These are phyloP conservation scores for Odonthalia washingtoniensis DNA, from an alignment of 31 red algal species.

Conservation along the genomic window DNA sequence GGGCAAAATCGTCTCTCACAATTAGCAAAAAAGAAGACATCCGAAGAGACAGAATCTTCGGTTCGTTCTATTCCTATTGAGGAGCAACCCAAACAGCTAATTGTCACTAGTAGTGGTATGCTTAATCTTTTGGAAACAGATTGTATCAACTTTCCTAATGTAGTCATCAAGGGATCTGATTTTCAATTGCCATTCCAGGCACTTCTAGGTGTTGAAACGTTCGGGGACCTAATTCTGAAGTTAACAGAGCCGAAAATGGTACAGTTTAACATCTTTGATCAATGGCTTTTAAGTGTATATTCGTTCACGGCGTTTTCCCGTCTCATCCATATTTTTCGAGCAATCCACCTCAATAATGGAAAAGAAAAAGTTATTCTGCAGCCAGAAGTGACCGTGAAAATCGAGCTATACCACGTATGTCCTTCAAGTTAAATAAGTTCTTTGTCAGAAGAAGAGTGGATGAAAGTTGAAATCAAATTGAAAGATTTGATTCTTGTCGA, in stretches of 20 bases:
- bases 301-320: slow-evolving; percentile 96
- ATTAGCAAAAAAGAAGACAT: slow-evolving; percentile 98
- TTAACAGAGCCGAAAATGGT: slow-evolving; percentile 93
- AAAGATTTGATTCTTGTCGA: too few relatives aligned
- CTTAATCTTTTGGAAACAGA: slow-evolving; percentile 93
- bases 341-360: slow-evolving; percentile 86
- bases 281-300: slow-evolving; percentile 88
- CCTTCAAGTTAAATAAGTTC: too few relatives aligned
- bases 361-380: slow-evolving; percentile 82
- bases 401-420: slow-evolving; percentile 91
- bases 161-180: slow-evolving; percentile 88
- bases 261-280: slow-evolving; percentile 90
- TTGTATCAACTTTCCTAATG: slow-evolving; percentile 90
- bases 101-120: slow-evolving; percentile 90
- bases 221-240: slow-evolving; percentile 88
- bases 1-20: slow-evolving; percentile 97
- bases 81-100: slow-evolving; percentile 94
- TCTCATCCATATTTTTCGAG: slow-evolving; percentile 85
- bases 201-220: slow-evolving; percentile 84
- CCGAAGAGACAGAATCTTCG: slow-evolving; percentile 90
- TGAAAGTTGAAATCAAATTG: slow-evolving; percentile 87
- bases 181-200: slow-evolving; percentile 94
- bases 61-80: slow-evolving; percentile 91
- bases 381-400: slow-evolving; percentile 75
- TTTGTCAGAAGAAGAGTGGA: slow-evolving; percentile 88